phyloP scores from a whole-genome alignment of 177 flowering plant genomes.

The Tripterygium wilfordii region DNA sequence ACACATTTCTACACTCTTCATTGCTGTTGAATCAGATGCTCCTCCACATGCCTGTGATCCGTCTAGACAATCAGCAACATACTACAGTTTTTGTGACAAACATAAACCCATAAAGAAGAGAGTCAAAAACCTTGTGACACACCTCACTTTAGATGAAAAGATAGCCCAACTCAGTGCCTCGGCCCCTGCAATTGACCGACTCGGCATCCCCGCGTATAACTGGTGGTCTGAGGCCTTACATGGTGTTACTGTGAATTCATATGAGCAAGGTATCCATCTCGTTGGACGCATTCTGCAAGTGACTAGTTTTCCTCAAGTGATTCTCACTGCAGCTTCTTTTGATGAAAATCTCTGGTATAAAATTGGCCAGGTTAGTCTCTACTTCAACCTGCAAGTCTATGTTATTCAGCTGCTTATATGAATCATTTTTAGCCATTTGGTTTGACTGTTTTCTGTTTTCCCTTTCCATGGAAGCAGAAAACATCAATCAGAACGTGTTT shows the following conservation, averaged over 20 bases:
- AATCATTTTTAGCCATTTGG: no score
- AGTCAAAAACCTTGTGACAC: slow-evolving; percentile 62
- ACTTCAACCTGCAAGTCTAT: no score
- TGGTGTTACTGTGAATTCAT: slow-evolving; percentile 49
- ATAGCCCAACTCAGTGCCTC: slow-evolving; percentile 67
- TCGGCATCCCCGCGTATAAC: slow-evolving; percentile 74
- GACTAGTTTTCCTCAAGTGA: slow-evolving; percentile 94
- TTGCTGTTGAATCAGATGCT: no score
- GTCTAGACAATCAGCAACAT: slow-evolving; percentile 35
- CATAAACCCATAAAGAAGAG: slow-evolving; percentile 41
- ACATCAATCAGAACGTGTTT: no score
- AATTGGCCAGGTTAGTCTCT: slow-evolving; percentile 59
- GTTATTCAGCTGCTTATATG: no score
- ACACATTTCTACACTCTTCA: no score
- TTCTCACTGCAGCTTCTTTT: slow-evolving; percentile 79
- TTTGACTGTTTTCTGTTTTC: no score
- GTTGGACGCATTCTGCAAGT: slow-evolving; percentile 51
- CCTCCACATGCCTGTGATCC: slow-evolving; percentile 67
- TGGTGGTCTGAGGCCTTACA: slow-evolving; percentile 99
- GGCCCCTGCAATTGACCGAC: slow-evolving; percentile 62
- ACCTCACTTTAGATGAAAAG: slow-evolving; percentile 83
- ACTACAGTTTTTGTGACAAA: slow-evolving; percentile 64
- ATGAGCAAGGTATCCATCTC: slow-evolving; percentile 40
- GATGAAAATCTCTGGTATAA: slow-evolving; percentile 65
- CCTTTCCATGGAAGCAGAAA: no score